Evolutionary conservation across 352 stramenopile genomes (phyloP).

Genomic region (Globisporangium takayamanum): DNA sequence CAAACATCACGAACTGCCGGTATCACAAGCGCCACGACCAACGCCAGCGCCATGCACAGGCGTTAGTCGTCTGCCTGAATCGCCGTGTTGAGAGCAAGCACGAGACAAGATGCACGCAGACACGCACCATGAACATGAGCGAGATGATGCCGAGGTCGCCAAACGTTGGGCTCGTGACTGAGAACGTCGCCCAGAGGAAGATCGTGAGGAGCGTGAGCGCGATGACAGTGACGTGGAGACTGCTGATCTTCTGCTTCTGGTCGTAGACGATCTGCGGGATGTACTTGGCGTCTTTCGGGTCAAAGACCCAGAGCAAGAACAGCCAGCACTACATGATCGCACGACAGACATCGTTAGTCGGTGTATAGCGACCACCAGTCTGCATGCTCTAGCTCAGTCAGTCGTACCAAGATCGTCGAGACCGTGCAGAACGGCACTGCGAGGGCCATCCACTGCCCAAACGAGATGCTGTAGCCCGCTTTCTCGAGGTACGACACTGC

Average conservation of each 20-base stretch:
- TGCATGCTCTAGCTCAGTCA: neutral
- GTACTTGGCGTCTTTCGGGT: conserved; percentile 82
- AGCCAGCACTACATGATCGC: conserved; percentile 64
- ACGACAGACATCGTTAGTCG: neutral
- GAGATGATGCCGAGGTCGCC: conserved; percentile 90
- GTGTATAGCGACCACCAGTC: neutral
- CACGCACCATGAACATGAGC: conserved; percentile 84
- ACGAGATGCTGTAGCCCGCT: conserved; percentile 82
- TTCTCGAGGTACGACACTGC: conserved; percentile 85
- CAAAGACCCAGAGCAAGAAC: conserved; percentile 82
- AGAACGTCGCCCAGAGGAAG: conserved; percentile 87
- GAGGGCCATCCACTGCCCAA: conserved; percentile 89
- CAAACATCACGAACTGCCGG: conserved; percentile 80
- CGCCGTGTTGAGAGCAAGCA: neutral
- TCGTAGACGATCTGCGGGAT: conserved; percentile 92
- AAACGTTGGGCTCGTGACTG: conserved; percentile 80
- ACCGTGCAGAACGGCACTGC: conserved; percentile 86
- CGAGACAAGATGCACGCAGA: neutral
- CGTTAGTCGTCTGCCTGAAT: too few species aligned
- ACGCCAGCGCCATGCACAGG: neutral
- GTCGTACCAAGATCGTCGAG: conserved; percentile 70
- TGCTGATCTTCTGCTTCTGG: conserved; percentile 87
- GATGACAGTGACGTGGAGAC: conserved; percentile 84
- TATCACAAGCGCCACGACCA: neutral
- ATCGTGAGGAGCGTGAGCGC: conserved; percentile 88